A percentile compares a stretch with the other conserved stretches of the same genome.
Evolutionary conservation across 148 eudicot species (phyloP).

Genomic region (Camellia lanceoleosa): DNA sequence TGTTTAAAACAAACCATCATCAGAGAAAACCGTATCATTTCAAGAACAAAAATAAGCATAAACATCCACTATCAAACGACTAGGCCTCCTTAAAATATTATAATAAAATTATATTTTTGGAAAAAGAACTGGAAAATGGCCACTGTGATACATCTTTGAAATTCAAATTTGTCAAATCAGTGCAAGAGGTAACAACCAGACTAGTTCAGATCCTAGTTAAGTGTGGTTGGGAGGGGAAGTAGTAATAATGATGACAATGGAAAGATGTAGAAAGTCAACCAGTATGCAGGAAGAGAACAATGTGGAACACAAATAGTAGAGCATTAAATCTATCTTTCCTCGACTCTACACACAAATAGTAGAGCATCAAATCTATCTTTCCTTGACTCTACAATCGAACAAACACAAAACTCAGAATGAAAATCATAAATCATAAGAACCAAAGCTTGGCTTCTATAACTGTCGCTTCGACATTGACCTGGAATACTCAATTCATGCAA

Average conservation of each 20-base stretch:
- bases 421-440: neutral
- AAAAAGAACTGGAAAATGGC: neutral
- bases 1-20: conserved; percentile 1
- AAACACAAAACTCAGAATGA: neutral
- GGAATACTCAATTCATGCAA: neutral
- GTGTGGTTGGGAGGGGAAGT: neutral
- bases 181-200: neutral
- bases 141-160: no score
- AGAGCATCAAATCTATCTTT: neutral
- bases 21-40: neutral
- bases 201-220: neutral
- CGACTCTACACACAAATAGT: neutral
- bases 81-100: neutral
- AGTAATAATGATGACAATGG: neutral
- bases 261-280: neutral
- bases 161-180: conserved; percentile 7
- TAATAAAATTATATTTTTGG: neutral
- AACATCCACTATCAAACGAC: conserved; percentile 3
- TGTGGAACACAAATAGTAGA: neutral
- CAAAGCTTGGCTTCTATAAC: neutral
- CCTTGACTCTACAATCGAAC: neutral
- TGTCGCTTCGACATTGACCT: neutral
- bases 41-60: conserved; percentile 3
- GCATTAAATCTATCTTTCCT: neutral
- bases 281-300: neutral